Evolutionary conservation across 1,139 yeast genomes (phyloP), one percentile per base, ranked within the genome.

Genomic region (Lodderomyces jiufengensis): DNA sequence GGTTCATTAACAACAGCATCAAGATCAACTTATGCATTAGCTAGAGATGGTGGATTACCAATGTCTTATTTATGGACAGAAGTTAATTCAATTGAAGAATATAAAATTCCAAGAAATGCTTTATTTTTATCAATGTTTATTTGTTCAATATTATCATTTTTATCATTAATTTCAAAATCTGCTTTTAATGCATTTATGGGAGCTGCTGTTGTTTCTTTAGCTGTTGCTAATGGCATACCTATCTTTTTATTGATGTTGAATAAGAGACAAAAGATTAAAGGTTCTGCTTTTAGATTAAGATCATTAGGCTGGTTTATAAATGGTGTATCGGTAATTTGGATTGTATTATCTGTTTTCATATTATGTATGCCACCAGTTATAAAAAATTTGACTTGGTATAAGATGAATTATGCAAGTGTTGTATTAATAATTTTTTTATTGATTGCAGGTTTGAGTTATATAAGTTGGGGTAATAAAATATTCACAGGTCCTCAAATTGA

Each of bases 21-120:
- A 5, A 77, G 96, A 64, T 80, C 86, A 24, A 84, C 90, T 1
- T 87, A 80, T 63, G 87, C 95, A 10, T 80, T 87, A 60, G 86
- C 95, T 36, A 77, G 97, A 59, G 97, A 87, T 55, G 88, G 84
- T 31, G 95, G 94, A 0, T 62, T 87, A 32, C 96, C 96, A 0
- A 78, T 71, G 47, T 76, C 80, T 41, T 65, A 72, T 9, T 55
- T 72, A 27, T 84, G 88, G 84, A 72, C 78, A 4, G 72, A 73
- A 46, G 86, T 85, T 29, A 80, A 81, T 45, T 66, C 76, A 2
- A 57, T 63, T 9, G 81, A 81, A 33, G 76, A 73, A 42, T 70
- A 66, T 39, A 65, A 61, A 9, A 79, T 84, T 16, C 95, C 95
- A 1, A 78, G 75, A 46, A 79, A 84, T 55, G 86, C 95, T 1